Percentiles rank a stretch among this genome's conserved stretches.
phyloP scores from a whole-genome alignment of 2,329 filamentous ascomycete species.

The Sporothrix inflata region DNA sequence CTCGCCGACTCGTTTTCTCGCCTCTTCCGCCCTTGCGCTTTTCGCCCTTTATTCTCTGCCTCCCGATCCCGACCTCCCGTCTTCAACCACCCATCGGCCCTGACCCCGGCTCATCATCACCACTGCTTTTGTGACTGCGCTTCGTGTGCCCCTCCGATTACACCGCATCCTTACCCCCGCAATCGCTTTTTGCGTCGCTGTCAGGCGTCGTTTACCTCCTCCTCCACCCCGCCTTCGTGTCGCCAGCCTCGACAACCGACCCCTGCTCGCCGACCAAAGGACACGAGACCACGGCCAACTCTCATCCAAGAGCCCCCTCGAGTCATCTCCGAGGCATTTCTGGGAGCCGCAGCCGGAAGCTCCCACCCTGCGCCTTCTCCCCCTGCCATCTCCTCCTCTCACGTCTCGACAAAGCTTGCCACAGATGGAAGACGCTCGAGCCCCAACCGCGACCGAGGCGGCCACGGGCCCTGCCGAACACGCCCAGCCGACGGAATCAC shows the following conservation, averaged over 20 bases:
- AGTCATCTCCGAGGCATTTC: neutral
- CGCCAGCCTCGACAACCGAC: constrained; percentile 12
- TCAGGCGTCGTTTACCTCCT: neutral
- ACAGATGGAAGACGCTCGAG: constrained; percentile 7
- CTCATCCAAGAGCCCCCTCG: neutral
- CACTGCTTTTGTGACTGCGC: neutral
- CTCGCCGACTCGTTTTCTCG: constrained; percentile 6
- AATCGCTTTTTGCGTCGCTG: neutral
- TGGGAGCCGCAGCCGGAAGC: neutral
- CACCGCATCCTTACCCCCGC: neutral
- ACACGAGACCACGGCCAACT: neutral
- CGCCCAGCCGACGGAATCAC: neutral
- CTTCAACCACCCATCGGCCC: constrained; percentile 2
- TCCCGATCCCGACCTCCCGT: constrained; percentile 7
- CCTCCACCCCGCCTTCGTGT: constrained; percentile 17
- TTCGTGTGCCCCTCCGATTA: neutral
- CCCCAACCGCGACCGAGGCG: neutral
- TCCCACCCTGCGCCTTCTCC: no score
- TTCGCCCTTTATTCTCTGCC: constrained; percentile 11
- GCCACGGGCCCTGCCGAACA: neutral
- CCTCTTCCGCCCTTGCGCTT: constrained; percentile 4
- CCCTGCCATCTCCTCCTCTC: neutral
- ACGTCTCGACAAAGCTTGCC: neutral
- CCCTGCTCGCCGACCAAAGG: constrained; percentile 6
- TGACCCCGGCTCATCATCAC: neutral